Evolutionary conservation across 2,329 filamentous ascomycete species (phyloP).

Genomic region (Gyromitra esculenta): DNA sequence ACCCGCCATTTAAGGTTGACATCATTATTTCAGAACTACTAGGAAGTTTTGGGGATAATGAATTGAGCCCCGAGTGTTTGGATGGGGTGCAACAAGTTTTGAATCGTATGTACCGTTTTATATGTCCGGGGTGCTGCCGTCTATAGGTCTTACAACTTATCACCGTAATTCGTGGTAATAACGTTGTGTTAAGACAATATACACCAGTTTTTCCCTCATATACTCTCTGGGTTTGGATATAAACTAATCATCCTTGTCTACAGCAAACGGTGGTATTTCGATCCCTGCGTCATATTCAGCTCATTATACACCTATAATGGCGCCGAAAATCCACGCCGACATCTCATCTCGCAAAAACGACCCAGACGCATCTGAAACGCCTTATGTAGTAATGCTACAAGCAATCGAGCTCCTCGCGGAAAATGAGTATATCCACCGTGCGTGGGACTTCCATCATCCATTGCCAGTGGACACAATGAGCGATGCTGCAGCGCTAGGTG

Average conservation of each 20-base stretch:
- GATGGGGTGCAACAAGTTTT: constrained; percentile 94
- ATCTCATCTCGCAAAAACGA: constrained; percentile 72
- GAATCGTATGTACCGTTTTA: constrained; percentile 61
- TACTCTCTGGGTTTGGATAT: neutral
- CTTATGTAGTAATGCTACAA: constrained; percentile 93
- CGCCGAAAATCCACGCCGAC: constrained; percentile 85
- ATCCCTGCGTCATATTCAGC: constrained; percentile 95
- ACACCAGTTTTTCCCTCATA: constrained; percentile 6
- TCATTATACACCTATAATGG: constrained; percentile 89
- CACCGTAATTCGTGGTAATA: neutral
- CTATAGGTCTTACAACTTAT: neutral
- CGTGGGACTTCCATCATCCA: constrained; percentile 84
- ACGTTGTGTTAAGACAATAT: neutral
- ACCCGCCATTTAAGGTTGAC: constrained; percentile 83
- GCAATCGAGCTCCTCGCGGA: constrained; percentile 85
- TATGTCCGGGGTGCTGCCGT: neutral
- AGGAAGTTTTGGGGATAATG: constrained; percentile 95
- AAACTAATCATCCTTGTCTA: constrained; percentile 25
- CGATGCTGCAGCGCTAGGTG: constrained; percentile 70
- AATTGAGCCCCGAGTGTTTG: constrained; percentile 93
- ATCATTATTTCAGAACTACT: constrained; percentile 94
- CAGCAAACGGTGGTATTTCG: constrained; percentile 80
- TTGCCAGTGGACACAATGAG: constrained; percentile 70
- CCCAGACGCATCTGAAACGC: constrained; percentile 81
- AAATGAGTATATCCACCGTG: constrained; percentile 73